Base-by-base conservation (phyloP, 73 alveolate species). In the Paramecium caudatum region DNA sequence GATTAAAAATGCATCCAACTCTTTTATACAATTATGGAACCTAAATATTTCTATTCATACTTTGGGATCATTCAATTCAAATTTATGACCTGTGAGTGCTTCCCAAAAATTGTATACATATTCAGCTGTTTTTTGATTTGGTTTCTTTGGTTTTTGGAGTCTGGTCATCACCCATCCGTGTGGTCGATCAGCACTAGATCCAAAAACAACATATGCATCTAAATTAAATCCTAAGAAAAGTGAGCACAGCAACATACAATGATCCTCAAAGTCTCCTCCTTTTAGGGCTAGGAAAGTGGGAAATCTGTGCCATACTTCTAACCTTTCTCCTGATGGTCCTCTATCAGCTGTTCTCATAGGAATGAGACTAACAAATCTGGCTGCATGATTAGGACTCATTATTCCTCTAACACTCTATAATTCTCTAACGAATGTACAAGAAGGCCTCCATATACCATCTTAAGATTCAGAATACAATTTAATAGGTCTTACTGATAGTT, bases 151-250 rank as follows among this genome's bases (percentile, higher is more conserved):
- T 74, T 74, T 74, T n/a, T 37, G 21, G n/a, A 37, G 19, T 46
- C 94, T 87, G 36, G 96, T 69, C 78, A 95, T 37, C 25, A 95
- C 97, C 98, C 98, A 95, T 17, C 96, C 94, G 69, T 95, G 98
- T 15, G 95, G 91, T 19, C 98, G 95, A 46, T 95, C 96, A 43
- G 91, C 63, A 37, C 92, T 91, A 0, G 96, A 68, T n/a, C 98
- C 98, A 65, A 94, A 55, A 62, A 74, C 88, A 12, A 74, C 88
- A 74, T 36, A 74, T 5, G 88, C 69, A 41, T 74, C 88, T 21
- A 74, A 41, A 45, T 74, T 74, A 5, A 74, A 74, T 16, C 88
- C 80, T 23, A 55, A 5, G 16, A 74, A 74, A 17, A 74, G 19
- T 19, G 88, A 74, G 43, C 88, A 74, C 12, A 74, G 32, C 19